Percentiles rank a stretch among this genome's conserved stretches.
Evolutionary conservation across 2,329 filamentous ascomycete species (phyloP).

Genomic region (Alternaria solani): DNA sequence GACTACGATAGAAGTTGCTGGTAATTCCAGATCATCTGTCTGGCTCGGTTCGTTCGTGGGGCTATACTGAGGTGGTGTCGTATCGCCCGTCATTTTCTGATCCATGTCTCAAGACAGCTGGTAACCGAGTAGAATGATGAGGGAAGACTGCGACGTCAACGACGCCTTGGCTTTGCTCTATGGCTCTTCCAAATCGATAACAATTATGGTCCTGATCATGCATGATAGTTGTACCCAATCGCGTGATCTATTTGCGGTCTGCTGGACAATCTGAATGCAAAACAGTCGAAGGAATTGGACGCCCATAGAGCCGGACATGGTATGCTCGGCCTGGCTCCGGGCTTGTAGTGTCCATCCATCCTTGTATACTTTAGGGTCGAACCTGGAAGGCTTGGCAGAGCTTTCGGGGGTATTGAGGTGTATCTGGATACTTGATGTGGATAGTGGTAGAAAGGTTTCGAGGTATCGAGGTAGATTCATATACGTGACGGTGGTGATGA

Average conservation of each 20-base stretch:
- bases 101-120: background rate
- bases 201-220: background rate
- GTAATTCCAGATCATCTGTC: background rate
- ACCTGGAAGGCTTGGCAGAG: no score
- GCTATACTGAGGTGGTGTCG: background rate
- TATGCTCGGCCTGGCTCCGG: no score
- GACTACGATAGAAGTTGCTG: background rate
- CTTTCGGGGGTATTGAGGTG: background rate
- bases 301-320: no score
- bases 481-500: background rate
- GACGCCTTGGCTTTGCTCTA: background rate
- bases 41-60: background rate
- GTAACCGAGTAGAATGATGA: background rate
- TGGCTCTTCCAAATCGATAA: background rate
- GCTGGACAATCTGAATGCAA: no score
- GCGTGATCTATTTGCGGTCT: no score
- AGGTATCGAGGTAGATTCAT: background rate
- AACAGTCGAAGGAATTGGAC: no score
- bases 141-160: background rate
- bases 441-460: background rate
- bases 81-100: background rate
- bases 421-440: background rate
- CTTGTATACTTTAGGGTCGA: no score
- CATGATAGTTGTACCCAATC: background rate
- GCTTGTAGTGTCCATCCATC: no score